Evolutionary conservation across 208 protist genomes (phyloP).

Genomic region (Trypanosoma cruzi): DNA sequence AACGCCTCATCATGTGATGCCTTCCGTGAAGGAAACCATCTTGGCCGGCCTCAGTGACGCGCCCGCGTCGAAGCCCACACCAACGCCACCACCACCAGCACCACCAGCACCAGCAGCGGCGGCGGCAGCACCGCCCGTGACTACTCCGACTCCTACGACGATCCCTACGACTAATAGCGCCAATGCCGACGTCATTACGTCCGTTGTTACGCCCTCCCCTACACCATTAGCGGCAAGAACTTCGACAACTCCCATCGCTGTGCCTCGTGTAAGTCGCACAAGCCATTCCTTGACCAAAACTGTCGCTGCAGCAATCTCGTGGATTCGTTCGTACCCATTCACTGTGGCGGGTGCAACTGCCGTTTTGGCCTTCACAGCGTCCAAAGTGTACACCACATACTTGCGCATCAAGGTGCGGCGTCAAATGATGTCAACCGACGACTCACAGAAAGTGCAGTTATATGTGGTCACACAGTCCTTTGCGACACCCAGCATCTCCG

Average conservation of each 20-base stretch:
- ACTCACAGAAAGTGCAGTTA: slow-evolving; percentile 32
- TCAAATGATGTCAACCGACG: slow-evolving; percentile 10
- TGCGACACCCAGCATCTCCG: slow-evolving; percentile 49
- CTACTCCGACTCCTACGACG: too few relatives aligned
- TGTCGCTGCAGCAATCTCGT: neutral
- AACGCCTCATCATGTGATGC: neutral
- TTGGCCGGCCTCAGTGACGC: too few relatives aligned
- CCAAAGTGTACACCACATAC: neutral
- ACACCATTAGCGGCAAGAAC: neutral
- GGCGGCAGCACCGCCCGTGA: neutral
- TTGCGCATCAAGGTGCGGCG: neutral
- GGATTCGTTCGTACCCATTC: slow-evolving; percentile 9
- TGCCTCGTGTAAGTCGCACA: neutral
- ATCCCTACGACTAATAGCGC: too few relatives aligned
- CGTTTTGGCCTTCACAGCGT: neutral
- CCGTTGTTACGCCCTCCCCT: neutral
- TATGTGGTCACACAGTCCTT: slow-evolving; percentile 28
- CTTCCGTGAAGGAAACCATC: neutral
- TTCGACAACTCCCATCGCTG: neutral
- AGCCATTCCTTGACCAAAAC: neutral
- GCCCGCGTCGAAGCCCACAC: too few relatives aligned
- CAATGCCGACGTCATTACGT: neutral
- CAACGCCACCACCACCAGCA: slow-evolving; percentile 4
- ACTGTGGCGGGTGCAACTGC: neutral
- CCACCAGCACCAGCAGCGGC: neutral